Percentiles rank a stretch among this genome's conserved stretches.
phyloP scores from a whole-genome alignment of 106 monocot genomes.

The Phalaenopsis equestris region DNA sequence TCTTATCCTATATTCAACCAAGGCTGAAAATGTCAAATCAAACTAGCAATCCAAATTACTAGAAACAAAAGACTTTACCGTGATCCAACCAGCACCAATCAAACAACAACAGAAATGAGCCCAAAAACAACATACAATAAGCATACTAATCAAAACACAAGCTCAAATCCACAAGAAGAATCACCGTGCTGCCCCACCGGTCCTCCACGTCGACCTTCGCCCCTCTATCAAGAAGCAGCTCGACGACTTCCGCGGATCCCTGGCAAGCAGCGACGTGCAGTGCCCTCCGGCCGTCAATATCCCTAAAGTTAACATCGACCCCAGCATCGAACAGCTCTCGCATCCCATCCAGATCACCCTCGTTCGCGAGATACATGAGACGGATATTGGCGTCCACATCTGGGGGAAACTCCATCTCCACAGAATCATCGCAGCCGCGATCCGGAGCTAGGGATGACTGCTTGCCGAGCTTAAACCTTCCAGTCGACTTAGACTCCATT shows the following conservation, averaged over 20 bases:
- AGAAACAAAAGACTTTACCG: neutral
- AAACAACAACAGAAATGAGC: neutral
- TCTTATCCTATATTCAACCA: neutral
- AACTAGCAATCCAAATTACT: neutral
- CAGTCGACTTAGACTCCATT: conserved; percentile 40
- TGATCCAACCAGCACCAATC: neutral
- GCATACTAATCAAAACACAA: neutral
- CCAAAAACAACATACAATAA: neutral
- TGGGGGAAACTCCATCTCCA: conserved; percentile 7
- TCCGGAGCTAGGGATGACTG: conserved; percentile 67
- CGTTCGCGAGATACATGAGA: conserved; percentile 84
- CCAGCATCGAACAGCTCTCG: conserved; percentile 55
- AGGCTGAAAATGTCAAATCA: conserved; percentile 26
- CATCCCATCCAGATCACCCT: conserved; percentile 70
- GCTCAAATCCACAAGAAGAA: conserved; percentile 77
- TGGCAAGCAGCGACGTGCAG: conserved; percentile 93
- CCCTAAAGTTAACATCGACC: conserved; percentile 58
- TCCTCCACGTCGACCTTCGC: conserved; percentile 60
- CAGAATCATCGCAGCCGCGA: neutral
- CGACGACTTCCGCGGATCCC: conserved; percentile 48
- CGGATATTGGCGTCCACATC: conserved; percentile 24
- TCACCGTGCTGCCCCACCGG: conserved; percentile 84
- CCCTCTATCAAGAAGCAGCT: conserved; percentile 47
- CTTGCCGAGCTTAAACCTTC: conserved; percentile 51
- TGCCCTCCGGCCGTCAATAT: conserved; percentile 76